Evolutionary conservation across 495 filamentous ascomycete species (phyloP).

Genomic region (Aeminium ludgeri): DNA sequence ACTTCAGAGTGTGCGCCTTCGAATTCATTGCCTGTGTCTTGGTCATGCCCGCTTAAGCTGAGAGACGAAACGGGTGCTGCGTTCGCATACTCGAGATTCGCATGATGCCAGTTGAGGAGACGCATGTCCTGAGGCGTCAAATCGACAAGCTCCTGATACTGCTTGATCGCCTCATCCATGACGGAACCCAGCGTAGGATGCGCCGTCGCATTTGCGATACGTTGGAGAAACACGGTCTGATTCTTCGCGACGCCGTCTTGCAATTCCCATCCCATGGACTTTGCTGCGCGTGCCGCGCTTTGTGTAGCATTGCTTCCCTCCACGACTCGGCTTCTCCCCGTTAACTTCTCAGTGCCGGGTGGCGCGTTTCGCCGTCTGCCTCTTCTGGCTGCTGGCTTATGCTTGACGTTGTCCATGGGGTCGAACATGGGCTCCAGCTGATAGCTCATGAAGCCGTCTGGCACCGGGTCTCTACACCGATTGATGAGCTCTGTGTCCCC

Average conservation of each 20-base stretch:
- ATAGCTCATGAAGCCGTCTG: constrained; percentile 53
- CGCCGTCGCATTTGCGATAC: constrained; percentile 38
- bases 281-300: constrained; percentile 41
- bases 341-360: constrained; percentile 28
- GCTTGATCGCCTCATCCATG: constrained; percentile 72
- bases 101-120: constrained; percentile 93
- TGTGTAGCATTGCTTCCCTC: constrained; percentile 28
- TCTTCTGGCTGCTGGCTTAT: constrained; percentile 15
- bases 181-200: constrained; percentile 68
- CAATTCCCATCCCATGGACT: constrained; percentile 65
- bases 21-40: constrained; percentile 94
- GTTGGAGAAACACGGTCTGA: constrained; percentile 58
- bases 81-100: constrained; percentile 95
- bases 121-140: constrained; percentile 73
- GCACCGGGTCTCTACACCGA: constrained; percentile 58
- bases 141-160: constrained; percentile 71
- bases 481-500: constrained; percentile 76
- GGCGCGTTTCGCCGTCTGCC: constrained; percentile 18
- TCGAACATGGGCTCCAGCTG: constrained; percentile 46
- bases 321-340: constrained; percentile 25
- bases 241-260: constrained; percentile 45
- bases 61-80: constrained; percentile 71
- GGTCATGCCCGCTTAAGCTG: constrained; percentile 86
- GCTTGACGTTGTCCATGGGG: constrained; percentile 24
- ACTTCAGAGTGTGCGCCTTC: constrained; percentile 87